Evolutionary conservation across 768 basidiomycete genomes (phyloP).

Genomic region (Lactarius indigo): DNA sequence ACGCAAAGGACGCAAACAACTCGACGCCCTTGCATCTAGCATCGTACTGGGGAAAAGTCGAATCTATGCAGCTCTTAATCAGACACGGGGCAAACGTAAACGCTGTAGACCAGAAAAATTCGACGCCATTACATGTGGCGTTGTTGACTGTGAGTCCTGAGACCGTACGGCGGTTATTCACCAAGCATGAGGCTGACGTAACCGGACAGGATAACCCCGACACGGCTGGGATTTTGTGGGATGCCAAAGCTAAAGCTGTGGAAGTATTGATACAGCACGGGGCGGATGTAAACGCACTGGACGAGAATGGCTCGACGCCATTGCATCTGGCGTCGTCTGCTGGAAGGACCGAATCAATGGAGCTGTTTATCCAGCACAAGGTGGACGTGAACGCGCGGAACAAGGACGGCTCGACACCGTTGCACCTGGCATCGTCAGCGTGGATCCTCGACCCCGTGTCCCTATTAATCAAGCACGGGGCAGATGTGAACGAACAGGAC

Average conservation of each 20-base stretch:
- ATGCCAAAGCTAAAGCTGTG: not conserved
- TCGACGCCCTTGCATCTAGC: not conserved
- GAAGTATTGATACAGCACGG: not conserved
- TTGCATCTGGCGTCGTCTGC: not conserved
- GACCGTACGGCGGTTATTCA: not conserved
- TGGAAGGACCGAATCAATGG: not conserved
- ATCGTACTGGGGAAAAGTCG: not conserved
- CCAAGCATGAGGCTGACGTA: not conserved
- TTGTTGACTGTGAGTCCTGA: not conserved
- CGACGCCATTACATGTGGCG: not conserved
- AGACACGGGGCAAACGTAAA: not conserved
- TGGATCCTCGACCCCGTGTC: not conserved
- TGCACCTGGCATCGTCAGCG: not conserved
- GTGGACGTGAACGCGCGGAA: not conserved
- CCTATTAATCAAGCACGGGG: no score
- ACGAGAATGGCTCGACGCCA: not conserved
- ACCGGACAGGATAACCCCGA: not conserved
- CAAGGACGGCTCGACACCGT: not conserved
- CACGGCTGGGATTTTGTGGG: not conserved
- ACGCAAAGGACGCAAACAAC: not conserved
- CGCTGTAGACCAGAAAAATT: not conserved
- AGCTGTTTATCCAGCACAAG: not conserved
- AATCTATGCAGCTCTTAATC: not conserved
- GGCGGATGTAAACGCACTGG: not conserved
- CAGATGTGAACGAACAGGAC: no score